phyloP scores from a whole-genome alignment of 805 yeast genomes.

The Metschnikowia santaceciliae region DNA sequence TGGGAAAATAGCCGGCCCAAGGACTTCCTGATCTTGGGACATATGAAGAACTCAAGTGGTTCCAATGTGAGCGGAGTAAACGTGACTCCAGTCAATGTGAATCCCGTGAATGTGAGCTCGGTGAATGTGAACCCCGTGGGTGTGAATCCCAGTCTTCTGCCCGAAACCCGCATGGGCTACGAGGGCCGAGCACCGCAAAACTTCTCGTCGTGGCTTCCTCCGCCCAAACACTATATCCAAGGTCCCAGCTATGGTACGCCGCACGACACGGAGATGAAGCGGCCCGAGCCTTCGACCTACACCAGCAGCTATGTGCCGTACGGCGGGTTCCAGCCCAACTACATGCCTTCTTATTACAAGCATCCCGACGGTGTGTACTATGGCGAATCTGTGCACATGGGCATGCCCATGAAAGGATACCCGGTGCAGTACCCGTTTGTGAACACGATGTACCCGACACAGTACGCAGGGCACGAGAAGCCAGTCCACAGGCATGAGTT shows the following conservation, averaged over 20 bases:
- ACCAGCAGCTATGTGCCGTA: conserved; percentile 2
- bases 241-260: neutral
- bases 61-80: neutral
- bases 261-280: neutral
- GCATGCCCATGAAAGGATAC: neutral
- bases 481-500: neutral
- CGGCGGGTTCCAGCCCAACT: conserved; percentile 2
- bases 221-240: conserved; percentile 2
- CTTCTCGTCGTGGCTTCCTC: conserved; percentile 3
- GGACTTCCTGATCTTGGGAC: neutral
- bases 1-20: neutral
- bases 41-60: neutral
- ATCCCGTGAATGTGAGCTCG: neutral
- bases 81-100: neutral
- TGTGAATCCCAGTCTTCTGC: neutral
- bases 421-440: conserved; percentile 7
- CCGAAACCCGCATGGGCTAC: neutral
- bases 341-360: conserved; percentile 2
- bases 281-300: neutral
- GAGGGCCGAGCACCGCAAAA: neutral
- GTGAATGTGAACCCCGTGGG: neutral
- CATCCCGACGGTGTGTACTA: conserved; percentile 4
- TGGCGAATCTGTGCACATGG: conserved; percentile 5
- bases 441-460: conserved; percentile 3
- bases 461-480: neutral